Conservation (phyloP, 805 yeast species). For the Barnettozyma sucrosica region DNA sequence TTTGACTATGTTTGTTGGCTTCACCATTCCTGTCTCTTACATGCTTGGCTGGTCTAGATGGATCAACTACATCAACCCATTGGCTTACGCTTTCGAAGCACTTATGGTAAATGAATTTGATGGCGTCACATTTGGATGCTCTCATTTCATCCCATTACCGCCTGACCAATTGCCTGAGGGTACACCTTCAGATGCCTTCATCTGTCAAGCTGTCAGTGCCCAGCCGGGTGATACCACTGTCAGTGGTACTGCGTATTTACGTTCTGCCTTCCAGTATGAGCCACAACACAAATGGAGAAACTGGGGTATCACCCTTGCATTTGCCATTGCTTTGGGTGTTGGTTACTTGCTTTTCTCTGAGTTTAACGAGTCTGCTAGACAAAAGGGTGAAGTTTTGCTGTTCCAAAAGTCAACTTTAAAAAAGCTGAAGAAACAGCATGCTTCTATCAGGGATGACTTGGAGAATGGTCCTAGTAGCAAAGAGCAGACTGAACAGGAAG, state of each 20-base stretch:
- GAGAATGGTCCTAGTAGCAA: constrained; percentile 25
- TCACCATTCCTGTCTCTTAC: constrained; percentile 47
- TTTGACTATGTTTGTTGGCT: constrained; percentile 46
- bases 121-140: constrained; percentile 37
- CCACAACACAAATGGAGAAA: constrained; percentile 56
- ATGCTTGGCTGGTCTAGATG: constrained; percentile 60
- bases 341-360: constrained; percentile 53
- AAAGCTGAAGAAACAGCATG: constrained; percentile 38
- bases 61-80: constrained; percentile 53
- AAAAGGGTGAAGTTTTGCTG: constrained; percentile 65
- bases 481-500: constrained; percentile 21
- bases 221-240: constrained; percentile 44
- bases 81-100: constrained; percentile 50
- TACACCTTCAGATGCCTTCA: constrained; percentile 26
- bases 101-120: constrained; percentile 50
- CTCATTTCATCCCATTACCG: constrained; percentile 38
- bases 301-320: constrained; percentile 56
- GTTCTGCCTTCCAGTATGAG: constrained; percentile 37
- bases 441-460: constrained; percentile 23
- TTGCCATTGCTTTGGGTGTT: constrained; percentile 45
- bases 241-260: constrained; percentile 46
- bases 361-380: constrained; percentile 53
- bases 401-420: constrained; percentile 47
- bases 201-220: constrained; percentile 56
- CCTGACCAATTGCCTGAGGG: constrained; percentile 13